Evolutionary conservation across 352 stramenopile genomes (phyloP), one percentile per base, ranked within the genome.

Genomic region (Phytophthora fragariaefolia): DNA sequence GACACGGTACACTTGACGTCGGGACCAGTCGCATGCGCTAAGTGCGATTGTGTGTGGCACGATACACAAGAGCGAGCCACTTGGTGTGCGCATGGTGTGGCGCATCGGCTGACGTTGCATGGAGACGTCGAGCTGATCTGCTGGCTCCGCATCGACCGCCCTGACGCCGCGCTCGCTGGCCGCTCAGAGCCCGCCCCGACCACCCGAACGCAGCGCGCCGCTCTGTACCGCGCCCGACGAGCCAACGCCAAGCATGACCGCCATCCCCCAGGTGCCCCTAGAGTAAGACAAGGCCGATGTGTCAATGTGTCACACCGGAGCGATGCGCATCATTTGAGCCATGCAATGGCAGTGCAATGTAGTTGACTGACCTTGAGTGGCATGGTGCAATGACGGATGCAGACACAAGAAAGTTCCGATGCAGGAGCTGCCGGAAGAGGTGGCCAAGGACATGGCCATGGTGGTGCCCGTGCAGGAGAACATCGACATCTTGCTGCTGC

Each of bases 351-450:
- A 53, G 23, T 57, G 45, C 17, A 50, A 8, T 32, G 12, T 7
- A 17, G 27, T 42, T 27, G 9, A 34, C 17, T 45, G 12, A 59
- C 15, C n/a, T n/a, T n/a, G n/a, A n/a, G n/a, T n/a, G n/a, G n/a
- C n/a, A n/a, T n/a, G 34, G n/a, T 47, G 26, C 26, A 20, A 28
- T 52, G 26, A 47, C 4, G 12, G 5, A 30, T 24, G 6, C 57
- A 94, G 86, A 48, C 86, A 94, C 58, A 94, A 94, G 80, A 79
- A 77, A 27, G 73, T 91, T 40, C 86, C 86, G 26, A 59, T 88
- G 38, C 72, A 70, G n/a, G 81, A 91, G 28, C 46, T 94, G 27
- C 76, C 88, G 15, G 34, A 75, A 9, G 58, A 68, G 7, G 30
- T 86, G 10, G 68, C 84, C 22, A 63, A 69, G 45, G 42, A 64